Evolutionary conservation across 306 rosid species (phyloP).

Genomic region (Acacia acuminata): DNA sequence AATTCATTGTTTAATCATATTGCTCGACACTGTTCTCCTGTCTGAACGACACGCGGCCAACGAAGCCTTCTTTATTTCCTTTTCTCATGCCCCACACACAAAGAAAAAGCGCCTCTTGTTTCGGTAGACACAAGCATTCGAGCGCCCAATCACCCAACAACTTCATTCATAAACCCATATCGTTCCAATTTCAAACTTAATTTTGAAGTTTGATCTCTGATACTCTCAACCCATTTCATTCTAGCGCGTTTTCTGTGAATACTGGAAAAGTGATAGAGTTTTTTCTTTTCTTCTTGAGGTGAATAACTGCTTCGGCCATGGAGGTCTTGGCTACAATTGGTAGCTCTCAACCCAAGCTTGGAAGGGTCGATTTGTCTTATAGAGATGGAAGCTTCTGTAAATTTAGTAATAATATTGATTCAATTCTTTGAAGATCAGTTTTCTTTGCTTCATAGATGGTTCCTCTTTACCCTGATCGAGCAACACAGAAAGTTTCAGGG

Average conservation of each 20-base stretch:
- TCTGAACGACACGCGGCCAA: constrained; percentile 21
- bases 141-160: too few species aligned
- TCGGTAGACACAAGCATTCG: not conserved
- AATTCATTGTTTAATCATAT: not conserved
- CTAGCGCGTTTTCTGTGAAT: constrained; percentile 2
- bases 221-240: not conserved
- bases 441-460: not conserved
- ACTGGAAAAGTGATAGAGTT: not conserved
- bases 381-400: too few species aligned
- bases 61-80: too few species aligned
- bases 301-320: constrained; percentile 30
- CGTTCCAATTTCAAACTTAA: not conserved
- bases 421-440: not conserved
- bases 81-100: too few species aligned
- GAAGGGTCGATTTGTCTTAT: too few species aligned
- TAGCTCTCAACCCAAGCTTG: too few species aligned
- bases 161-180: not conserved
- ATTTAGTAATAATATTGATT: too few species aligned
- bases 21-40: not conserved
- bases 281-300: not conserved
- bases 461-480: not conserved
- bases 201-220: not conserved
- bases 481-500: not conserved
- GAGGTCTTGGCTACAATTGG: too few species aligned
- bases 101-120: too few species aligned